Evolutionary conservation across 202 grass and related monocot species (phyloP), one percentile per base, ranked within the genome.

Genomic region (Setaria italica): DNA sequence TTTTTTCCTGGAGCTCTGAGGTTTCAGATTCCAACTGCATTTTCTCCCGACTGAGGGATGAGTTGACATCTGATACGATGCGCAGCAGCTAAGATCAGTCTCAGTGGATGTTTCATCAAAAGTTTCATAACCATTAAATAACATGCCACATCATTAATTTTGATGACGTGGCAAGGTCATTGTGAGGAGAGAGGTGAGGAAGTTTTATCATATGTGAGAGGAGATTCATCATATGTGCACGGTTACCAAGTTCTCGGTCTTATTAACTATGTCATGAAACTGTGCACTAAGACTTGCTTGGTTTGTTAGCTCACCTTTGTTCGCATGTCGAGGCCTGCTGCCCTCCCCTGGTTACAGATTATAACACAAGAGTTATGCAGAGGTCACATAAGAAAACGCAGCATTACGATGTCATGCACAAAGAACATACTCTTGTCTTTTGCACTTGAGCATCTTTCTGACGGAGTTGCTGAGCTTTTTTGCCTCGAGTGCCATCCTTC

Each of bases 281-380:
- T 25, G 25, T 25, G 25, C 25, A 25, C 25, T 25, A 25, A 25
- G 25, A 25, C 25, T 25, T 25, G 25, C 25, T 0, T 65, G 46
- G 41, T 88, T 78, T 51, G 20, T 84, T 62, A 87, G 43, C 88
- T 89, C 42, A 95, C 91, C 94, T 91, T 88, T 81, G 89, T 89
- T 78, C 91, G 85, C 73, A 84, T 86, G 71, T 95, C 94, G 34
- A 88, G 88, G 62, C 81, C 79, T 78, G 60, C 14, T 66, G 65
- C 34, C 48, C 56, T 81, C 72, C 67, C 86, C 94, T 95, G 89
- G 48, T 79, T 75, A 81, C 39, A 88, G 56, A 62, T 83, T 35
- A 86, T 19, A 53, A 53, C 7, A 82, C 17, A 46, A 9, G 56
- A 8, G 19, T 76, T 73, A 69, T 2, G 8, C 29, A 79, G 20